Conservation (phyloP, 1,139 yeast species). For the Suhomyces yuchorum region DNA sequence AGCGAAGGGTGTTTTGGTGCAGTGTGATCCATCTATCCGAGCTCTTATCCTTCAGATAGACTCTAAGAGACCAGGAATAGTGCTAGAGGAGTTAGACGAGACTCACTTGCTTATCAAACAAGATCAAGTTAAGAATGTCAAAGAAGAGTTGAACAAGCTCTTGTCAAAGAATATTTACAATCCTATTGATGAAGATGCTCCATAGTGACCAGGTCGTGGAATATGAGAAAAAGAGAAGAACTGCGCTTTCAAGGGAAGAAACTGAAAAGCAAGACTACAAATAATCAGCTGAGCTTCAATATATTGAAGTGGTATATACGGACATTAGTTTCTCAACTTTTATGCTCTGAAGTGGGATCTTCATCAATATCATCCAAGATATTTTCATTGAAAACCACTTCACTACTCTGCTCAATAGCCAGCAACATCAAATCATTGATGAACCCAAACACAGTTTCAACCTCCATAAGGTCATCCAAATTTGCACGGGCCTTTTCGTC, state of each 20-base stretch:
- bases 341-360: background rate
- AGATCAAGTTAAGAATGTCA: slow-evolving; percentile 71
- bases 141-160: slow-evolving; percentile 71
- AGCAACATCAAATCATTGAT: slow-evolving; percentile 33
- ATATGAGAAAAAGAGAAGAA: too few relatives aligned
- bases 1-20: slow-evolving; percentile 48
- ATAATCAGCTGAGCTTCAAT: background rate
- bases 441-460: slow-evolving; percentile 55
- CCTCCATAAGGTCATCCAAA: slow-evolving; percentile 51
- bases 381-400: slow-evolving; percentile 27
- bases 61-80: slow-evolving; percentile 68
- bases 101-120: slow-evolving; percentile 83
- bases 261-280: background rate
- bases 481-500: slow-evolving; percentile 23
- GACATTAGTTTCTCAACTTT: background rate
- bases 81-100: slow-evolving; percentile 79
- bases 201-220: background rate
- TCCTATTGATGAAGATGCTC: slow-evolving; percentile 69
- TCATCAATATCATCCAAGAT: slow-evolving; percentile 22
- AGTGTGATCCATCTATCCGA: slow-evolving; percentile 86
- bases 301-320: background rate
- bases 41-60: slow-evolving; percentile 85
- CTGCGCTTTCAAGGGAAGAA: too few relatives aligned
- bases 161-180: slow-evolving; percentile 82
- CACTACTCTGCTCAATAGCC: slow-evolving; percentile 22